Conservation (phyloP, 2,329 filamentous ascomycete species). For the Diaporthe ilicicola region DNA sequence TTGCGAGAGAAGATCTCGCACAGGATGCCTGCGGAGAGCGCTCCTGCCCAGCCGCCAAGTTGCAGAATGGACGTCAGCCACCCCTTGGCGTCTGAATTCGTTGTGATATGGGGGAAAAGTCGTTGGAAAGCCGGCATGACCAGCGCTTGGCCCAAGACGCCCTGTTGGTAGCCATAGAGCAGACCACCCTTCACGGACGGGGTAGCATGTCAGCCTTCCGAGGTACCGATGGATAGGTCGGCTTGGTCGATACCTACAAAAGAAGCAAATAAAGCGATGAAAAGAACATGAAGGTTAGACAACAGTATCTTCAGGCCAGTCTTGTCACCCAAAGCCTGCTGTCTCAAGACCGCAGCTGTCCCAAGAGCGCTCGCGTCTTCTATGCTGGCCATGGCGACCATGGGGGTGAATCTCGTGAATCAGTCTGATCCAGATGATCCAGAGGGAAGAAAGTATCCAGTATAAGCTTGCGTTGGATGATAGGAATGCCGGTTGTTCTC, state of each 20-base stretch:
- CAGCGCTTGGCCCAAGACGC: slow-evolving; percentile 48
- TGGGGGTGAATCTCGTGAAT: no score
- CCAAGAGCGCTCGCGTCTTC: not conserved
- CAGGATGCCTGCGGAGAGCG: slow-evolving; percentile 46
- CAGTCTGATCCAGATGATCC: not conserved
- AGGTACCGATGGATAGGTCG: not conserved
- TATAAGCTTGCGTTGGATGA: not conserved
- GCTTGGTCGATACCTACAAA: not conserved
- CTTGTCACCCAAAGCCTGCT: not conserved
- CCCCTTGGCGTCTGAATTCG: slow-evolving; percentile 43
- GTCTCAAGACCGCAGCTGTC: not conserved
- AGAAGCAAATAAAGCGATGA: not conserved
- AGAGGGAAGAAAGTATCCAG: not conserved
- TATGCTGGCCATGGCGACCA: not conserved
- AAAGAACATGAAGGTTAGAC: not conserved
- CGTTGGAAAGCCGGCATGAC: slow-evolving; percentile 47
- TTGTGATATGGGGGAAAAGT: slow-evolving; percentile 43
- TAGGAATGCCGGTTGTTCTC: not conserved
- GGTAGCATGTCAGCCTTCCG: slow-evolving; percentile 25
- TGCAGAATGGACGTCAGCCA: slow-evolving; percentile 49
- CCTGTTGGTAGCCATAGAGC: slow-evolving; percentile 51
- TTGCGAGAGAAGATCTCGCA: slow-evolving; percentile 49
- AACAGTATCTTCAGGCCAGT: not conserved
- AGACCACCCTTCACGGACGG: slow-evolving; percentile 41
- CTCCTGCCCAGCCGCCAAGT: slow-evolving; percentile 46